Evolutionary conservation across 1,284 basidiomycete species (phyloP), one percentile per base, ranked within the genome.

Genomic region (Stereum hirsutum): DNA sequence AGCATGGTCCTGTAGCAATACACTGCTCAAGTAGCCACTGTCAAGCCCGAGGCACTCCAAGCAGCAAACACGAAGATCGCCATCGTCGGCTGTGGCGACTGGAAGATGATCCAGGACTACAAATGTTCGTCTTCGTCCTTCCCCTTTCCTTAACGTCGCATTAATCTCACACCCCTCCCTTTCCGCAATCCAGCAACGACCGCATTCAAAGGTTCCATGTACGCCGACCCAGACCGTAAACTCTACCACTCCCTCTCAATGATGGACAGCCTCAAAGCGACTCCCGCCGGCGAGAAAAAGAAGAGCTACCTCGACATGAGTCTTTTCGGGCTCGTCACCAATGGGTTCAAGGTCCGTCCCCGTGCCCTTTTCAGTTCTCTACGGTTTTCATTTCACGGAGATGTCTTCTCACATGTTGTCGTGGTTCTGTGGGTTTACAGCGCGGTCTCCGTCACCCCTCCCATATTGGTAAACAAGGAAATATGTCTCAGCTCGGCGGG

Each of bases 31-130:
- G 62, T 84, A 1, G 65, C 69, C 7, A 51, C 62, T 0, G 61
- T 81, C 2, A 58, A 68, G 5, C 49, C 62, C 15, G 67, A 68
- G 5, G 59, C 65, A 1, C 58, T 85, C 7, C 57, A 65, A 2
- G 53, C 58, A 12, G 68, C 74, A 0, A 57, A 56, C 10, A 56
- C 60, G 10, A 66, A 65, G 33, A 62, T 83, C 5, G 62, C 75
- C 2, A 54, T 84, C 19, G 62, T 86, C 33, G 80, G 81, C 2
- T 83, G 81, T 49, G 81, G 82, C 2, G 71, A 77, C 23, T 77
- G 70, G 65, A 51, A 68, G 20, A 59, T 72, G 6, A 77, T 83
- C 43, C 55, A 64, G 34, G 50, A 56, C n/a, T 84, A 84, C 56
- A 61, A 65, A 40, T 68, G 78, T 75, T 44, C 23, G 62, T 12